Percentiles rank a stretch among this genome's conserved stretches.
These are phyloP conservation scores for Panicum virgatum DNA, from an alignment of 202 grass and related monocot species.

Conservation along the genomic window DNA sequence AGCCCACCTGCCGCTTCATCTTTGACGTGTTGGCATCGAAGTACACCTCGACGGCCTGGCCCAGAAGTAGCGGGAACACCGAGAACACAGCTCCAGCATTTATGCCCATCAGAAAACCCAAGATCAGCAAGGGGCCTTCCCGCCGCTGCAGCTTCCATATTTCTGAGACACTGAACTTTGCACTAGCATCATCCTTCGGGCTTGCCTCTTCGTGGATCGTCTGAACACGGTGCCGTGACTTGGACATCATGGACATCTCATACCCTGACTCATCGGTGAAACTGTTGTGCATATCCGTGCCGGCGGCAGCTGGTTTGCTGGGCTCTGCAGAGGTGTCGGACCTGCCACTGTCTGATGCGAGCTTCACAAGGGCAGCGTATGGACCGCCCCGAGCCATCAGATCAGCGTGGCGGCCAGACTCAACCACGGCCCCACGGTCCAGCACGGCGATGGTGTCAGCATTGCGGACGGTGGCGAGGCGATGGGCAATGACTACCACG, in stretches of 20 bases:
- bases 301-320: background rate
- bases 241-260: constrained; percentile 15
- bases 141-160: constrained; percentile 57
- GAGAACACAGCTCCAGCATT: constrained; percentile 62
- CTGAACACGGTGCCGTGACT: constrained; percentile 18
- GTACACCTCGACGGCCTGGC: constrained; percentile 59
- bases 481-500: constrained; percentile 61
- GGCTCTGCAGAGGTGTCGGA: background rate
- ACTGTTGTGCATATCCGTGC: background rate
- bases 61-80: constrained; percentile 61
- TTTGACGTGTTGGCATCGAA: constrained; percentile 40
- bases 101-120: constrained; percentile 59
- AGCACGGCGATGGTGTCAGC: constrained; percentile 63
- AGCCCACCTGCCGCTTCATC: constrained; percentile 55
- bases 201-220: background rate
- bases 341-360: constrained; percentile 24
- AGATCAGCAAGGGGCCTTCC: constrained; percentile 45
- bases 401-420: constrained; percentile 51
- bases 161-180: constrained; percentile 16
- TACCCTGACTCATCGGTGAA: constrained; percentile 31
- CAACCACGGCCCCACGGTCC: constrained; percentile 51
- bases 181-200: background rate
- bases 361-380: constrained; percentile 50
- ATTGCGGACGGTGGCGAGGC: constrained; percentile 58
- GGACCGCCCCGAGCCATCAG: constrained; percentile 43